phyloP scores from a whole-genome alignment of 306 rosid species.

The Rubus parviflorus region DNA sequence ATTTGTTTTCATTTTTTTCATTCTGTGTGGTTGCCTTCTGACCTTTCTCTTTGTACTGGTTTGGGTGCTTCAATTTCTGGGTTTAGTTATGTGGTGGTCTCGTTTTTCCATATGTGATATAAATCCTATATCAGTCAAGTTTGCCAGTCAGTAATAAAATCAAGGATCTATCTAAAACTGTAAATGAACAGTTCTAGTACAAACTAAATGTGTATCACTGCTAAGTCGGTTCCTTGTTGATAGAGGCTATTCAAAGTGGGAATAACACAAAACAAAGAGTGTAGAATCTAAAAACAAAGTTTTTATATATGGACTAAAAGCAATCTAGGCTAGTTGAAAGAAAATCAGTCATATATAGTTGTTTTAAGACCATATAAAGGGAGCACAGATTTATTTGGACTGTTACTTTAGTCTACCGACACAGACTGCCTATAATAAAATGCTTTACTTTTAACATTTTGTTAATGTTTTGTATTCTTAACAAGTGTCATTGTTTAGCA shows the following conservation, averaged over 20 bases:
- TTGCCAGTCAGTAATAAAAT: neutral
- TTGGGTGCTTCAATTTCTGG: conserved; percentile 17
- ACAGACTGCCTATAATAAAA: neutral
- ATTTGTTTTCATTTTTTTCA: conserved; percentile 3
- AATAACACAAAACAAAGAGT: neutral
- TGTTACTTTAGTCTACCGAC: neutral
- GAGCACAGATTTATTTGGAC: neutral
- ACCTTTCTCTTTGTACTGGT: conserved; percentile 21
- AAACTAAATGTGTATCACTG: neutral
- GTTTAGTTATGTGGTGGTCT: conserved; percentile 15
- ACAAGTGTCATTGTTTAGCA: neutral
- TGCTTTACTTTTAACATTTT: neutral
- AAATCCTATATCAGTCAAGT: neutral
- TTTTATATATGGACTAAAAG: neutral
- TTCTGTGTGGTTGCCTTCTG: conserved; percentile 1
- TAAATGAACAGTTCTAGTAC: too few species aligned
- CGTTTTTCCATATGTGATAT: neutral
- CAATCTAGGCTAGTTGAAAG: neutral
- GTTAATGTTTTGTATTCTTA: neutral
- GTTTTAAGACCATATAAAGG: neutral
- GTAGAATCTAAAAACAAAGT: neutral
- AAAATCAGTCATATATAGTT: neutral
- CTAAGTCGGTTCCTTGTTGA: neutral
- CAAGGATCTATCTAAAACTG: conserved; percentile 1
- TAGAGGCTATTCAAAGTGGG: neutral